These are phyloP conservation scores for Poteriospumella lacustris DNA, from an alignment of 108 stramenopile species.

Conservation along the genomic window DNA sequence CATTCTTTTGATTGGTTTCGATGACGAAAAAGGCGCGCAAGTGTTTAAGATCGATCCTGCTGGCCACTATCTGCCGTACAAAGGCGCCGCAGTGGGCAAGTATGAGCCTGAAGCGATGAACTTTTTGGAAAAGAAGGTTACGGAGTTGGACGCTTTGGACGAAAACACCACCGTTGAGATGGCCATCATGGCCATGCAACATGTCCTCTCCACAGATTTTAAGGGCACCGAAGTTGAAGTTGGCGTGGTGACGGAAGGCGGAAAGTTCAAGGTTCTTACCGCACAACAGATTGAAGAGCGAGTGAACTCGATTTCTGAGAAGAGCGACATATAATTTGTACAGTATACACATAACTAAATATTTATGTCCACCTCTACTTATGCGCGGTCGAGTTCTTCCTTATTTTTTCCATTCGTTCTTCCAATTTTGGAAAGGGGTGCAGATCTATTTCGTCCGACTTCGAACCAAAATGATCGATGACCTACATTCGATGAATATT, in stretches of 20 bases:
- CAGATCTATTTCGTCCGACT: background rate
- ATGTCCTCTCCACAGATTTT: constrained; percentile 36
- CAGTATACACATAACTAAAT: too few species aligned
- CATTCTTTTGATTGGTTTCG: constrained; percentile 80
- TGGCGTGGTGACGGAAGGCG: constrained; percentile 62
- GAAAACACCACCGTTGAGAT: constrained; percentile 65
- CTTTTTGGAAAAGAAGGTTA: constrained; percentile 91
- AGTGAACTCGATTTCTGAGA: constrained; percentile 94
- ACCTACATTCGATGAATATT: background rate
- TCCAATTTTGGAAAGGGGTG: background rate
- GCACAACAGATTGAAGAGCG: constrained; percentile 92
- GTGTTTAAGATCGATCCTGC: constrained; percentile 96
- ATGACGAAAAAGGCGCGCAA: constrained; percentile 92
- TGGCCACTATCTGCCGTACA: constrained; percentile 92
- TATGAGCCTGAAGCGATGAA: constrained; percentile 98
- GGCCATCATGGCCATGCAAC: constrained; percentile 66
- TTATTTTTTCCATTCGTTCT: background rate
- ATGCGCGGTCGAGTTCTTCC: too few species aligned
- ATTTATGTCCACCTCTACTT: too few species aligned
- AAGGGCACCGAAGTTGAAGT: constrained; percentile 69
- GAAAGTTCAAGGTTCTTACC: constrained; percentile 68
- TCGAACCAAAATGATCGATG: constrained; percentile 1
- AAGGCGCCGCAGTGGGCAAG: constrained; percentile 70
- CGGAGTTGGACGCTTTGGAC: constrained; percentile 59
- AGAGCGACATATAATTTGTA: constrained; percentile 39